Evolutionary conservation across 208 protist species (phyloP).

Genomic region (Spongospora subterranea): DNA sequence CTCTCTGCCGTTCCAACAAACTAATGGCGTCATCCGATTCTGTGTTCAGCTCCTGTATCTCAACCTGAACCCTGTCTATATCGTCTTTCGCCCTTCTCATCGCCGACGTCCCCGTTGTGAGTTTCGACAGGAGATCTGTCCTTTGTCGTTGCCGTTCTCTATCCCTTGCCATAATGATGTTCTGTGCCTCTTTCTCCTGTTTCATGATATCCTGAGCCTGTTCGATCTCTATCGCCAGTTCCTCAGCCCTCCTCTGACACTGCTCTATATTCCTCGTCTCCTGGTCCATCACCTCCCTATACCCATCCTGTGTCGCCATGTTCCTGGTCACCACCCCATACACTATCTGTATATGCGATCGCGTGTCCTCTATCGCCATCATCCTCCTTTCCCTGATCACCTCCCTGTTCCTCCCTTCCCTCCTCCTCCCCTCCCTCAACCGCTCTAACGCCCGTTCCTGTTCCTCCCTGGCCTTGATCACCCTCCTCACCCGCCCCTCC

Average conservation of each 20-base stretch:
- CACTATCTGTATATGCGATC: neutral
- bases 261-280: neutral
- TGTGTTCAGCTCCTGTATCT: neutral
- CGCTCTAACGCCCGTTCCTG: neutral
- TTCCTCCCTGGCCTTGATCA: neutral
- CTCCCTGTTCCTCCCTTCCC: neutral
- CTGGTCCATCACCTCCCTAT: neutral
- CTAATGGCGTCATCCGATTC: neutral
- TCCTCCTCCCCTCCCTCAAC: neutral
- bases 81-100: neutral
- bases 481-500: neutral
- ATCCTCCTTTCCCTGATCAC: neutral
- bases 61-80: neutral
- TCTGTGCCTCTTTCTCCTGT: neutral
- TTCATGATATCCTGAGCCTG: neutral
- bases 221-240: neutral
- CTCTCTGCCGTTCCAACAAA: neutral
- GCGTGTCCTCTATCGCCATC: neutral
- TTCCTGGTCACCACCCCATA: neutral
- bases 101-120: neutral
- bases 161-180: neutral
- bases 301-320: neutral
- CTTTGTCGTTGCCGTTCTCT: neutral
- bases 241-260: neutral
- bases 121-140: neutral